Evolutionary conservation across 1,284 basidiomycete genomes (phyloP), one percentile per base, ranked within the genome.

Genomic region (Malassezia japonica): DNA sequence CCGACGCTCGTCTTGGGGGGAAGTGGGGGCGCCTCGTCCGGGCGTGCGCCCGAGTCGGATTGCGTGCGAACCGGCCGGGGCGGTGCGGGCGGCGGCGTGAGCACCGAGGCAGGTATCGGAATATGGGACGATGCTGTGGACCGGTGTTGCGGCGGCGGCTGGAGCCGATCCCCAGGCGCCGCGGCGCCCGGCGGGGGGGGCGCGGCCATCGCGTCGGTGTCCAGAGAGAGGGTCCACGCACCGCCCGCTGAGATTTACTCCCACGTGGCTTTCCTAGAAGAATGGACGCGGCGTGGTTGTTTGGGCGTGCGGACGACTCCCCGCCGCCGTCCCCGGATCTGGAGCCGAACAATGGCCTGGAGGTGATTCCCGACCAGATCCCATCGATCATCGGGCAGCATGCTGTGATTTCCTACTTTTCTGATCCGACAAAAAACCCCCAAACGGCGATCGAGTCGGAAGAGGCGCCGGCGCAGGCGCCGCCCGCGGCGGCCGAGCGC

Each of bases 261-360:
- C 7, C 40, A 40, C 38, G 38, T 40, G 38, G 38, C 28, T 42
- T 29, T 42, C 27, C 28, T 31, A 8, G 27, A 7, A 28, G 15
- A 20, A 48, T 48, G 48, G 39, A 40, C 16, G 41, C 38, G 15
- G 28, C 33, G 10, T 45, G 41, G 41, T 36, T 50, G 29, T 50
- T 45, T 39, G 49, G 49, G 21, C 15, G 32, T 12, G 47, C 31
- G 10, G 41, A 44, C 13, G 42, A 50, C 20, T 28, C 38, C 16
- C 38, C 31, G 20, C 41, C 49, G 6, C 35, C 31, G 23, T 45
- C 49, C 27, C 42, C 49, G 6, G 42, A 44, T n/a, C 27, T 38
- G 15, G 31, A 50, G 8, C 34, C 35, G 9, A 27, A 20, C 9
- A 23, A 44, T 1, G 42, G 33, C 21, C 31, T 23, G 10, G 42